phyloP scores from a whole-genome alignment of 1,284 basidiomycete species.

The Pascua guehoae region DNA sequence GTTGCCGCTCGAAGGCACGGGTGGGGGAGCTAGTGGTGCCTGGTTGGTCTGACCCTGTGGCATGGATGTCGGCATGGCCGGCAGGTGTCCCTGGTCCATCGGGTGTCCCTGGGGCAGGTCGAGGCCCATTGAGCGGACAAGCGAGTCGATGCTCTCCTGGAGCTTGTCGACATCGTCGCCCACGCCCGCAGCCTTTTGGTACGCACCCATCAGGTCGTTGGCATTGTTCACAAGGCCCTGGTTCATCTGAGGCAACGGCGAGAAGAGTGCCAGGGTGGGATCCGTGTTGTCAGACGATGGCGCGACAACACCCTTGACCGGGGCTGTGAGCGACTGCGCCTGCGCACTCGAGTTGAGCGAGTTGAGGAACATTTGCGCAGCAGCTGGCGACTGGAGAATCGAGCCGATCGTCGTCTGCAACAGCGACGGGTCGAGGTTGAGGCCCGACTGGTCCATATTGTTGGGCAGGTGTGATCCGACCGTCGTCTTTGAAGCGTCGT shows the following conservation, averaged over 20 bases:
- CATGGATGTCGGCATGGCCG: neutral
- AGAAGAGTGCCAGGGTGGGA: slow-evolving; percentile 40
- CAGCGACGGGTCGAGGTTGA: slow-evolving; percentile 49
- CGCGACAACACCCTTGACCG: slow-evolving; percentile 8
- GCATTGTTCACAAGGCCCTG: slow-evolving; percentile 32
- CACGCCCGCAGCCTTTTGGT: slow-evolving; percentile 63
- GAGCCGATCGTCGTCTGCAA: slow-evolving; percentile 62
- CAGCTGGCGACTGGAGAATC: slow-evolving; percentile 60
- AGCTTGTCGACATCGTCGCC: slow-evolving; percentile 68
- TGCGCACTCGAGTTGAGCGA: slow-evolving; percentile 48
- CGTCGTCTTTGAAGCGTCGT: no score
- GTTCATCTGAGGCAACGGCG: slow-evolving; percentile 28
- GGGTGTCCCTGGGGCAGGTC: slow-evolving; percentile 34
- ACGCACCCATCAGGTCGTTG: slow-evolving; percentile 56
- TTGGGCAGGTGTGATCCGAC: neutral
- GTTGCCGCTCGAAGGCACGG: no score
- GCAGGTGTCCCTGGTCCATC: neutral
- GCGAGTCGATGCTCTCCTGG: slow-evolving; percentile 65
- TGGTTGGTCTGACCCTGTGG: neutral
- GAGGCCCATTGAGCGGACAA: slow-evolving; percentile 68
- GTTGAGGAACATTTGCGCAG: slow-evolving; percentile 67
- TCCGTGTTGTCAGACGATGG: slow-evolving; percentile 10
- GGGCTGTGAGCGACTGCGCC: slow-evolving; percentile 33
- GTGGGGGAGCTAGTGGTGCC: no score
- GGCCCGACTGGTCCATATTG: slow-evolving; percentile 11